These are phyloP conservation scores for Fragilariopsis cylindrus DNA, from an alignment of 108 stramenopile species.

Conservation along the genomic window DNA sequence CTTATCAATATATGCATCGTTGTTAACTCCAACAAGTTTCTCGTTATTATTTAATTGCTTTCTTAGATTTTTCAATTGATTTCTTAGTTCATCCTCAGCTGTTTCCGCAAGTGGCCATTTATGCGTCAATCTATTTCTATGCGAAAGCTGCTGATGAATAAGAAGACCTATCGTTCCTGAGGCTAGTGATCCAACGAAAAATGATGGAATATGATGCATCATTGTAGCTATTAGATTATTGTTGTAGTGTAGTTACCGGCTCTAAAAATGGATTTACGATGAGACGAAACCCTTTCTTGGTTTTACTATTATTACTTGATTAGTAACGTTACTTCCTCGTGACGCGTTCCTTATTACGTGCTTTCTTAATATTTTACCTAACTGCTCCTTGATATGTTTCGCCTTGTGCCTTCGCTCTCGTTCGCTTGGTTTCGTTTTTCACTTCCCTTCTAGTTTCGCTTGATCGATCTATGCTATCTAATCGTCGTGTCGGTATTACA, in stretches of 20 bases:
- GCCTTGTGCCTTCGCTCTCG: not conserved
- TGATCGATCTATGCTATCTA: not conserved
- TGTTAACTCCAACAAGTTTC: not conserved
- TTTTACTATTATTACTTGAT: too few species aligned
- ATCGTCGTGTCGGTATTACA: not conserved
- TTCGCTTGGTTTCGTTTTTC: too few species aligned
- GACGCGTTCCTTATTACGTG: too few species aligned
- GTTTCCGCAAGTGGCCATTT: constrained; percentile 56
- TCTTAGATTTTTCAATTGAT: constrained; percentile 3
- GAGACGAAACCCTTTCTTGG: too few species aligned
- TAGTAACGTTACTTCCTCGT: too few species aligned
- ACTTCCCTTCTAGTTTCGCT: not conserved
- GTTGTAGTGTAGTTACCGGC: too few species aligned
- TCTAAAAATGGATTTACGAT: too few species aligned
- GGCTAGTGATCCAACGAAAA: constrained; percentile 58
- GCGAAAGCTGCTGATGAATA: constrained; percentile 63
- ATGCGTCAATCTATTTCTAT: constrained; percentile 51
- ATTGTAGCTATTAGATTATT: not conserved
- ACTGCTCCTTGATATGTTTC: not conserved
- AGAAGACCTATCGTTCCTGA: constrained; percentile 57
- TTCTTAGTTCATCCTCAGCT: constrained; percentile 6
- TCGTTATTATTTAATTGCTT: not conserved
- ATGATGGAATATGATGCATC: constrained; percentile 56
- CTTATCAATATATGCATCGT: not conserved
- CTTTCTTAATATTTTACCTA: not conserved